These are phyloP conservation scores for Pseudofabraea citricarpa DNA, from an alignment of 2,329 filamentous ascomycete species.

Conservation along the genomic window DNA sequence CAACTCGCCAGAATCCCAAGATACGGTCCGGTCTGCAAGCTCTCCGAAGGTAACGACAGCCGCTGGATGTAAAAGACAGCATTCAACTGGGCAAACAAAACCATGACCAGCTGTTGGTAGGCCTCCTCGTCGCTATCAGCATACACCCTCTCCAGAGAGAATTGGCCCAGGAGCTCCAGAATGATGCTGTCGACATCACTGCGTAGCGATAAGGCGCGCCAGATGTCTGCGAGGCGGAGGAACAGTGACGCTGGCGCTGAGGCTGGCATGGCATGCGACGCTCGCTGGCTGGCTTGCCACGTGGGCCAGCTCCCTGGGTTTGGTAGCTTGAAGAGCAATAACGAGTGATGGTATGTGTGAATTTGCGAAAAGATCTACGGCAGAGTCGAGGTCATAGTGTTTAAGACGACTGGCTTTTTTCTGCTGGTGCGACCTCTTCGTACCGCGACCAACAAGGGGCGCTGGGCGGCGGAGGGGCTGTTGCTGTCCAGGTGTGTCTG, in stretches of 20 bases:
- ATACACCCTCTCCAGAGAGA: slow-evolving; percentile 37
- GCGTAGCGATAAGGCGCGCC: slow-evolving; percentile 32
- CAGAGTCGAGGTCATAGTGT: no score
- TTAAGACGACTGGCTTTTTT: no score
- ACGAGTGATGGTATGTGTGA: no score
- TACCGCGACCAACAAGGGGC: no score
- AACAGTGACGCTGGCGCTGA: slow-evolving; percentile 32
- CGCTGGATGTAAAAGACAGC: slow-evolving; percentile 35
- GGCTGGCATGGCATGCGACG: slow-evolving; percentile 15
- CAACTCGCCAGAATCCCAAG: slow-evolving; percentile 35
- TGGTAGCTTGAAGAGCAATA: no score
- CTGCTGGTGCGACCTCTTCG: no score
- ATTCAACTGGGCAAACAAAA: slow-evolving; percentile 33
- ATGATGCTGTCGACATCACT: slow-evolving; percentile 37
- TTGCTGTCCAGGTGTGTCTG: no score
- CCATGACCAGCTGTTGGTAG: slow-evolving; percentile 32
- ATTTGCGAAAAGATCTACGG: no score
- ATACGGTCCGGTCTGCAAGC: slow-evolving; percentile 30
- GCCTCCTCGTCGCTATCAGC: slow-evolving; percentile 27
- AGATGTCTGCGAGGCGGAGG: slow-evolving; percentile 30
- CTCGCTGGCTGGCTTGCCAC: not conserved
- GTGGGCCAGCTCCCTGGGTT: not conserved
- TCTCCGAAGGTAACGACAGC: slow-evolving; percentile 33
- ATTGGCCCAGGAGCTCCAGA: slow-evolving; percentile 35
- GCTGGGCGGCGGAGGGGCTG: no score